Evolutionary conservation across 192 early-diverging fungal species (phyloP), one percentile per base, ranked within the genome.

Genomic region (Mortierella alpina): DNA sequence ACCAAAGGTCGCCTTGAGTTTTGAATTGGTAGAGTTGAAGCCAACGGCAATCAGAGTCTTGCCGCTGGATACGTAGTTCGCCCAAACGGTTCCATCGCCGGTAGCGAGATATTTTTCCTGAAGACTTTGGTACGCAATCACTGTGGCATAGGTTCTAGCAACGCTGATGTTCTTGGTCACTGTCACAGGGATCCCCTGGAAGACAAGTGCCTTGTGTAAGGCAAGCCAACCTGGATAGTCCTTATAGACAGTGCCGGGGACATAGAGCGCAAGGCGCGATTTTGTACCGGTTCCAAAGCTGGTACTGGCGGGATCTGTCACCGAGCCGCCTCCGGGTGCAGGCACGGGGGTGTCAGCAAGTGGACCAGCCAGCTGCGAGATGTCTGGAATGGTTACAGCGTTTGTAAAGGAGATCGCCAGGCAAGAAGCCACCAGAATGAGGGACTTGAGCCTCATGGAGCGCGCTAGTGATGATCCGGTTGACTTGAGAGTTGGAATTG

Each of bases 191-290:
- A 71, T 71, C 3, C 70, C 70, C 11, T 63, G 59, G 18, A 71
- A 55, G 59, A 71, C 59, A 1, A 71, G 59, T n/a, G 59, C 62
- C 45, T 71, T 71, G 31, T 71, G 62, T 0, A 71, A 53, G n/a
- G 70, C 22, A n/a, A 71, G 45, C 70, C 70, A 71, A 18, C 50
- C 70, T 10, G 70, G 70, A 46, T 71, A 63, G 18, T 61, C 62
- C 1, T 53, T 63, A 51, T 63, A 71, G 23, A 56, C 53, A 17
- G 0, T 58, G n/a, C 55, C 55, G 0, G 70, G 70, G 6, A 71
- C 70, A 31, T 62, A 71, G 41, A 71, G 53, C 8, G 70, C 59
- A 4, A 71, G 48, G 15, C 70, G 58, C 7, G 70, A 71, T 7
- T 59, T 31, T 2, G 59, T 56, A 18, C 70, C 70, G 14, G 70